Base-by-base conservation (phyloP, 805 yeast genomes). In the Kuraishia piskuri region DNA sequence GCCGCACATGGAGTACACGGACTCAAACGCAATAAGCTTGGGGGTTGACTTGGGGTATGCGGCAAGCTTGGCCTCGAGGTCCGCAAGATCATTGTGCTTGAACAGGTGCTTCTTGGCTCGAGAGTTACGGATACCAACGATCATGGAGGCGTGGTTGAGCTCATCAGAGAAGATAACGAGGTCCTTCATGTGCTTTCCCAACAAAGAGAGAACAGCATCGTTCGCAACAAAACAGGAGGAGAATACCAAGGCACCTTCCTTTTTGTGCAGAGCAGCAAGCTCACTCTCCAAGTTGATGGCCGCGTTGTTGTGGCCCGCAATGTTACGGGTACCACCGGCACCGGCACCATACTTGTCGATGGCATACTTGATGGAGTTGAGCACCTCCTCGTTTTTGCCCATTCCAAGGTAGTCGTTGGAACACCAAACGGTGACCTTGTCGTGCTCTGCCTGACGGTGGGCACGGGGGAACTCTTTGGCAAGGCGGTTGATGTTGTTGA, bases 311-410 rank as follows among this genome's bases (percentile, higher is more conserved):
- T 94, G 99, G 57, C 99, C 99, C 1, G 99, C 99, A 68, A 94
- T 94, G 73, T 94, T 94, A 66, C 99, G 81, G 50, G 99, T 94
- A 61, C 99, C 99, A 65, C 99, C 99, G 8, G 99, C 96, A 62
- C 99, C 99, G 3, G 96, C 87, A 63, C 99, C 99, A 68, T 94
- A 94, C 73, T 80, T 83, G 62, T 86, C 87, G 68, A 94, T 77
- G 19, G 96, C 84, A 50, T 75, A 67, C 61, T 86, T 85, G 92
- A 92, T 94, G 53, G 82, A 83, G 19, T 79, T 72, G 55, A 90
- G 72, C 48, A 92, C 92, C 57, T 77, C 73, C 57, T 78, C 78
- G 67, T 92, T 88, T 63, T 82, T 83, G 52, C 97, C 92, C 94
- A 94, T 88, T 12, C 98, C 97, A 56, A 94, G 77, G 68, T 94